Evolutionary conservation across 345 rosid genomes (phyloP), one percentile per base, ranked within the genome.

Genomic region (Arabis hirsuta): DNA sequence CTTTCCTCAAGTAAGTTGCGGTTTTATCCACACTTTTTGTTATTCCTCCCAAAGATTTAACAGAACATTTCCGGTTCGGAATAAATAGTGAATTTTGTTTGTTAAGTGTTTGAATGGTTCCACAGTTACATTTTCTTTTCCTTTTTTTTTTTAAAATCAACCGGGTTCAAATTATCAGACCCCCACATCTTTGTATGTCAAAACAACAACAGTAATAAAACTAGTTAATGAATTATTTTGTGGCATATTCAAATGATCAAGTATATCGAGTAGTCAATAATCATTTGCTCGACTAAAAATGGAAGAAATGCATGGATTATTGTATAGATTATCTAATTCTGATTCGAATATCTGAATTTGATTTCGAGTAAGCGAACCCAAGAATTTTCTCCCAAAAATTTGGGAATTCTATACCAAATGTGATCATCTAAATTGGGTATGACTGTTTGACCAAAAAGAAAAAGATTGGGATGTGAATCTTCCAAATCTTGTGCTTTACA

Each of bases 1-100:
- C 96, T 71, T 89, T 91, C 68, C 88, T 91, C 73, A 91, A 91
- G 81, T 95, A 81, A 90, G 65, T 13, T 14, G 29, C 1, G 34
- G 12, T 39, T 60, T 36, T 26, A 8, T 36, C 14, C 7, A 41
- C 53, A 67, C 29, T 4, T 47, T 14, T 55, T 59, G 67, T 27
- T 65, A 6, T 24, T 45, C n/a, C 19, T 11, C 19, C 12, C 39
- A 48, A 36, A 34, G 50, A 63, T 32, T 32, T 9, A 26, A 36
- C 43, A 39, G 55, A 72, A 43, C 38, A 9, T 16, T 41, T 20
- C 1, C n/a, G 61, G 34, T 31, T 68, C 13, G 22, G 29, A 13
- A 43, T 6, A 20, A 68, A n/a, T 27, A 51, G 61, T 61, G 50
- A 38, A 38, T 50, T 24, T 26, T 60, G 43, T 24, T 26, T 60